These are phyloP conservation scores for Eucalyptus sp. DNA, from an alignment of 345 rosid species.

Conservation along the genomic window DNA sequence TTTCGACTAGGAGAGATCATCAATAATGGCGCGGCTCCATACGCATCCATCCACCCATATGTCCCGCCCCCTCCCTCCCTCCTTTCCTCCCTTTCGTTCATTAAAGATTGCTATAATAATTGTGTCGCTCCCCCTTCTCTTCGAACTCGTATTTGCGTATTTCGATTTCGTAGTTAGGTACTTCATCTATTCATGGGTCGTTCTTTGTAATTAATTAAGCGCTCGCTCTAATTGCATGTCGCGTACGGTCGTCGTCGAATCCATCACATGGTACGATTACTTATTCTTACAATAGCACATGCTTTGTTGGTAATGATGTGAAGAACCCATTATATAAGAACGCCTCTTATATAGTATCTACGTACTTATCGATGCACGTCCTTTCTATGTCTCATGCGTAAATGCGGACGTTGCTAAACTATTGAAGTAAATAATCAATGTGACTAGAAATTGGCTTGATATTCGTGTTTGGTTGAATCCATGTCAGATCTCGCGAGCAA, in stretches of 20 bases:
- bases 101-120: neutral
- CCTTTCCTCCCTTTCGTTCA: neutral
- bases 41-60: neutral
- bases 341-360: neutral
- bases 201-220: neutral
- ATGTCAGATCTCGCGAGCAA: neutral
- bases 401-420: neutral
- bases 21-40: neutral
- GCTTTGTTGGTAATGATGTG: neutral
- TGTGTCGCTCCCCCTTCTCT: neutral
- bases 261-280: neutral
- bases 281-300: neutral
- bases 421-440: neutral
- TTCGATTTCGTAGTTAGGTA: neutral
- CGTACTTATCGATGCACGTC: neutral
- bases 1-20: neutral
- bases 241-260: neutral
- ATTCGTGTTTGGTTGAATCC: neutral
- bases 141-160: neutral
- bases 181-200: neutral
- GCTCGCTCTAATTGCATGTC: neutral
- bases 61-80: neutral
- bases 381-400: neutral
- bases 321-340: neutral
- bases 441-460: neutral